Conservation (phyloP, 2,329 filamentous ascomycete genomes). For the Uncinocarpus reesii region DNA sequence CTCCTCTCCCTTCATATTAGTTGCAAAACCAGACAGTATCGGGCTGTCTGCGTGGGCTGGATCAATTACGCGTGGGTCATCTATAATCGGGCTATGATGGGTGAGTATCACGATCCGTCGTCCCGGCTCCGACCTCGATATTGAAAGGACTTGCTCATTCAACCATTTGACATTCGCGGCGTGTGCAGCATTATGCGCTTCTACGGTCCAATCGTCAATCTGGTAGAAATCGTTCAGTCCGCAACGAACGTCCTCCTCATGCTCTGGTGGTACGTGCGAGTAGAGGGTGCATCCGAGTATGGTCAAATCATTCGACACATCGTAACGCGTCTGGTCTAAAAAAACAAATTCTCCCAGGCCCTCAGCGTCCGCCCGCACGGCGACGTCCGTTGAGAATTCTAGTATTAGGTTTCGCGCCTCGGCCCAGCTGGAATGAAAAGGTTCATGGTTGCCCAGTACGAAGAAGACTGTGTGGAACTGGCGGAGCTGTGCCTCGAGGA, state of each 20-base stretch:
- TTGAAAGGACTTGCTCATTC: conserved; percentile 29
- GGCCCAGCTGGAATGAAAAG: conserved; percentile 33
- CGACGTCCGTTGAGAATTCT: conserved; percentile 21
- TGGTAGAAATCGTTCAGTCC: conserved; percentile 46
- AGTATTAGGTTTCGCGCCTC: conserved; percentile 19
- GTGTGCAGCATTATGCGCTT: conserved; percentile 26
- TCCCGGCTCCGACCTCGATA: conserved; percentile 23
- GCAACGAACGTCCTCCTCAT: conserved; percentile 32
- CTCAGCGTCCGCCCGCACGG: conserved; percentile 11
- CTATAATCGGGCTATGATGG: conserved; percentile 29
- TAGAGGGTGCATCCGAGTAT: conserved; percentile 44
- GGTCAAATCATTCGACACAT: conserved; percentile 29
- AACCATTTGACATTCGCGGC: conserved; percentile 31
- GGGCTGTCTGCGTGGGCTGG: conserved; percentile 27
- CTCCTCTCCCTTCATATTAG: conserved; percentile 31
- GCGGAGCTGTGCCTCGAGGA: conserved; percentile 41
- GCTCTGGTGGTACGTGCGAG: conserved; percentile 37
- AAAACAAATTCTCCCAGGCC: conserved; percentile 32
- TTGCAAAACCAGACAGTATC: conserved; percentile 33
- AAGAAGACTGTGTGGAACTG: conserved; percentile 44
- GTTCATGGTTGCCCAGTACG: conserved; percentile 49
- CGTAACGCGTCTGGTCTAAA: conserved; percentile 33
- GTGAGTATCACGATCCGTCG: conserved; percentile 32
- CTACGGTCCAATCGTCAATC: conserved; percentile 32
- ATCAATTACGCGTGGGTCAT: conserved; percentile 23